Evolutionary conservation across 1,139 yeast genomes (phyloP).

Genomic region (Kurtzmaniella quercitrusa): DNA sequence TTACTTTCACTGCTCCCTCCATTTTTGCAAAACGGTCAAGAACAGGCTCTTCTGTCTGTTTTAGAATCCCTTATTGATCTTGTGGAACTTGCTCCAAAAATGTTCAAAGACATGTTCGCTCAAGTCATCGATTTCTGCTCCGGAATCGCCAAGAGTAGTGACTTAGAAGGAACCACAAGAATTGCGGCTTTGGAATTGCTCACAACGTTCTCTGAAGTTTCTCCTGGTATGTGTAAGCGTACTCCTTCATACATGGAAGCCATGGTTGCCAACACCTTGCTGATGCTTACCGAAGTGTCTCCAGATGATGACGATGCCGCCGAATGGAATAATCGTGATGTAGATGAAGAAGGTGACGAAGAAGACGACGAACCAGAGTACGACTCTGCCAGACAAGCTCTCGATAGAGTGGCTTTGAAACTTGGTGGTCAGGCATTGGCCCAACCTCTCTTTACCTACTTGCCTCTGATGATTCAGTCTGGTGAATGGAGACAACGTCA

Average conservation of each 20-base stretch:
- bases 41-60: constrained; percentile 78
- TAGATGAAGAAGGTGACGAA: constrained; percentile 64
- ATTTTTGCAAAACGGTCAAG: constrained; percentile 73
- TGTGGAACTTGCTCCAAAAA: constrained; percentile 90
- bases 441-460: constrained; percentile 77
- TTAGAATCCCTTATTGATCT: constrained; percentile 85
- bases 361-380: constrained; percentile 84
- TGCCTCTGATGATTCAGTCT: constrained; percentile 79
- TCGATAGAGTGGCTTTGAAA: constrained; percentile 83
- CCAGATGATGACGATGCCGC: constrained; percentile 82
- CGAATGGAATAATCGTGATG: constrained; percentile 81
- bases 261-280: constrained; percentile 69
- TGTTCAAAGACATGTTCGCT: constrained; percentile 87
- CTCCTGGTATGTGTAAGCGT: constrained; percentile 91
- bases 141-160: constrained; percentile 70
- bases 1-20: constrained; percentile 84
- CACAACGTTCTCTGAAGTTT: constrained; percentile 86
- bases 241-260: constrained; percentile 69
- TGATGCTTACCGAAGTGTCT: constrained; percentile 92
- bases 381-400: constrained; percentile 89
- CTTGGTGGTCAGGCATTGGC: constrained; percentile 83
- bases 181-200: constrained; percentile 83
- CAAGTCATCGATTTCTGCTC: constrained; percentile 82
- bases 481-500: constrained; percentile 90
- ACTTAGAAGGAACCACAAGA: constrained; percentile 70